Conservation (phyloP, 2,329 filamentous ascomycete genomes). For the Ophiostoma quercus region DNA sequence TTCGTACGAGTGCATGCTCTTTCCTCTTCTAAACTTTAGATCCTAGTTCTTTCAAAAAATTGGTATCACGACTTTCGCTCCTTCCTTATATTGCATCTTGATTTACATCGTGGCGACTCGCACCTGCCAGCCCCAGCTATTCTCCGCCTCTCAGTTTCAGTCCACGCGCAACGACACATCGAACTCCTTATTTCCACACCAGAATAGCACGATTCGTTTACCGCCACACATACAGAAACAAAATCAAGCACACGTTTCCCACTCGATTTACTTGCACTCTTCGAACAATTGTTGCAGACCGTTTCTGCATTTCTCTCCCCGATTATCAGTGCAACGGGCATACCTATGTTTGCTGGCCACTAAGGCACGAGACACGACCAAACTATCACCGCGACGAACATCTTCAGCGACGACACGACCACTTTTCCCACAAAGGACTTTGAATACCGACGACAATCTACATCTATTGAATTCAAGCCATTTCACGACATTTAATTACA, state of each 20-base stretch:
- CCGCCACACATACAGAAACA: neutral
- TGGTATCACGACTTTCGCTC: neutral
- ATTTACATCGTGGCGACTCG: conserved; percentile 3
- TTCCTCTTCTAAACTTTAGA: neutral
- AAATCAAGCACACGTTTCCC: neutral
- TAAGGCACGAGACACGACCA: neutral
- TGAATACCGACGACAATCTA: neutral
- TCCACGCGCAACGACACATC: conserved; percentile 18
- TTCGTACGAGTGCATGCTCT: neutral
- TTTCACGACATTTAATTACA: neutral
- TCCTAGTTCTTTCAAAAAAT: neutral
- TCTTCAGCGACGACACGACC: neutral
- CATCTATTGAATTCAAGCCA: neutral
- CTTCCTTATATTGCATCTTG: neutral
- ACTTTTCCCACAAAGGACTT: neutral
- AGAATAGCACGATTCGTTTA: conserved; percentile 10
- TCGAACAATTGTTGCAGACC: neutral
- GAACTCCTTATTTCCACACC: conserved; percentile 12
- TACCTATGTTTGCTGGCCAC: neutral
- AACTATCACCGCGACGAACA: neutral
- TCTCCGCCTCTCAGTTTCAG: conserved; percentile 22
- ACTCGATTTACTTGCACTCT: neutral
- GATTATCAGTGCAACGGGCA: neutral
- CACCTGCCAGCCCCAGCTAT: neutral
- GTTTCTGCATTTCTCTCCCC: neutral